A percentile compares a stretch with the other conserved stretches of the same genome.
Evolutionary conservation across 2,329 filamentous ascomycete genomes (phyloP).

Genomic region (Aspergillus tanneri): DNA sequence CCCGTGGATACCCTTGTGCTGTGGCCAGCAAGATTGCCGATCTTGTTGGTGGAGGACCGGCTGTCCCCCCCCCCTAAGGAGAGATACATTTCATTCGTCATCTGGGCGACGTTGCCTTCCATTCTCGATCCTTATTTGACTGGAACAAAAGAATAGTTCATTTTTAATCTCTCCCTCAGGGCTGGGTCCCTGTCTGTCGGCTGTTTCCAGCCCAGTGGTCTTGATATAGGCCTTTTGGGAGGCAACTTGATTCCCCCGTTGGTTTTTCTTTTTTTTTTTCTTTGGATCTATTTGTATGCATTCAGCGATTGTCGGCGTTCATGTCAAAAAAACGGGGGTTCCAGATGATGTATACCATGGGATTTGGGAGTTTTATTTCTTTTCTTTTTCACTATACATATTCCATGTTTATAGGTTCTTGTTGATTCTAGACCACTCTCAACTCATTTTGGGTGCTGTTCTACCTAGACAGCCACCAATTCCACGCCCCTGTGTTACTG

Average conservation of each 20-base stretch:
- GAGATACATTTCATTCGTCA: background rate
- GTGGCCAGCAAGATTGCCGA: conserved; percentile 93
- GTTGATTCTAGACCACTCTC: conserved; percentile 12
- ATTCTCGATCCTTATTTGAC: conserved; percentile 7
- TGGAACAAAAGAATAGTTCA: conserved; percentile 11
- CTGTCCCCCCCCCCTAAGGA: conserved; percentile 26
- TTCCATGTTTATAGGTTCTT: conserved; percentile 1
- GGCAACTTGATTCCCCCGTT: conserved; percentile 21
- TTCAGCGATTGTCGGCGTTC: conserved; percentile 27
- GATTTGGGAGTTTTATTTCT: conserved; percentile 1
- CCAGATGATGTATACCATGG: conserved; percentile 7
- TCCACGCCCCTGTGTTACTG: no score
- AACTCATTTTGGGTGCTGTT: conserved; percentile 8
- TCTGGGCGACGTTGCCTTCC: conserved; percentile 14
- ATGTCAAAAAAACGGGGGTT: conserved; percentile 6
- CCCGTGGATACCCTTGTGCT: conserved; percentile 83
- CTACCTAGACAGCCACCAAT: background rate
- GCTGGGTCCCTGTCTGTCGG: conserved; percentile 36
- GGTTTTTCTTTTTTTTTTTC: conserved; percentile 14
- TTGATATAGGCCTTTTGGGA: conserved; percentile 23
- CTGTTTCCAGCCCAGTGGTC: conserved; percentile 28
- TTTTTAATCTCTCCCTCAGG: conserved; percentile 30
- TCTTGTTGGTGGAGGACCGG: conserved; percentile 61
- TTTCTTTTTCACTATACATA: background rate
- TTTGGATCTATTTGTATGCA: conserved; percentile 17